Base-by-base conservation (phyloP, 176 grass and related monocot species). In the Cymbopogon citratus region DNA sequence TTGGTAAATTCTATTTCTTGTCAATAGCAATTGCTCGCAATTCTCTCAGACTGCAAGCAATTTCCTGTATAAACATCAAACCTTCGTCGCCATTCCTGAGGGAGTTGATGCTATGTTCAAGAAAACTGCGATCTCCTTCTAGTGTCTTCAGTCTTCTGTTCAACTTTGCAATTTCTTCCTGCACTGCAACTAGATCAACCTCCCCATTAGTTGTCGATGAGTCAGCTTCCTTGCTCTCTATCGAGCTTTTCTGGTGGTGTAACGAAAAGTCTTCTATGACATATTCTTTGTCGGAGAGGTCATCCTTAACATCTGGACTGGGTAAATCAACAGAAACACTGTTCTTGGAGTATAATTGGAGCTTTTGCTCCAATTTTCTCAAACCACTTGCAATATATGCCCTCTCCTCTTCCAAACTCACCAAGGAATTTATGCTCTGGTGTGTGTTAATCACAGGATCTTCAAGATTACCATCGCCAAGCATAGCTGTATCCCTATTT, bases 31-130 rank as follows among this genome's bases (percentile, higher is more conserved):
- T 80, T 73, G 80, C 63, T 81, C 89, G 73, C 63, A 94, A 28
- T 63, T 89, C 87, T 63, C 78, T 83, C 3, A 91, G 81, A 33
- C 80, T 83, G 63, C 68, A 44, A 63, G 89, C 92, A 62, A 94
- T 94, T 78, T 89, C 89, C 49, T 77, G 66, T 80, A 94, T 80
- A 81, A 94, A 89, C 38, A 68, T 67, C 12, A 82, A 82, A 68
- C 89, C 87, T 83, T 89, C 84, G 31, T 80, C 46, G 9, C 87
- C 92, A 85, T 80, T 89, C 60, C 59, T 89, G 29, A 91, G 92
- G 73, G 89, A 89, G 75, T 94, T 94, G 63, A 89, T 82, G 56
- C 87, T 89, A 31, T 91, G 92, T 67, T 89, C 92, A 72, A 94
- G 81, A 81, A 94, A 91, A 83, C 85, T 79, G 4, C 33, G 74